These are phyloP conservation scores for Euphorbia celastroides DNA, from an alignment of 441 rosid species.

Conservation along the genomic window DNA sequence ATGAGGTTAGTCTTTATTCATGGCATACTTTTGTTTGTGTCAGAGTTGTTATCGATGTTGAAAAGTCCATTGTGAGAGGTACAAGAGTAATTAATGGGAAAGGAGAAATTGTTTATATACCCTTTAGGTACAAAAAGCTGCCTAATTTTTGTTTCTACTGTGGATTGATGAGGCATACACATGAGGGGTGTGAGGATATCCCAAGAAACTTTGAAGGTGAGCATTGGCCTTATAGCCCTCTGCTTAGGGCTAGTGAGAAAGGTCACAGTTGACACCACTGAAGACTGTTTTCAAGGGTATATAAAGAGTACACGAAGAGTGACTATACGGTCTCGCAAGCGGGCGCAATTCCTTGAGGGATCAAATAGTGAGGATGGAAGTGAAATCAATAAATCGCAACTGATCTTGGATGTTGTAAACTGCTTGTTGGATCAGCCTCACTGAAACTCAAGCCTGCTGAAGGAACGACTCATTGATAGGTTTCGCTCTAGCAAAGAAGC, in stretches of 20 bases:
- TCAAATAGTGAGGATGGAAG: too few species aligned
- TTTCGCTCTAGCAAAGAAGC: too few species aligned
- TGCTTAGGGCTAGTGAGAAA: neutral
- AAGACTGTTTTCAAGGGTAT: too few species aligned
- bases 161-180: neutral
- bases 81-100: neutral
- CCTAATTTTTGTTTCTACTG: neutral
- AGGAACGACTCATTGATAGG: too few species aligned
- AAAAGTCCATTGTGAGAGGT: neutral
- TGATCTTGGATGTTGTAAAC: too few species aligned
- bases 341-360: too few species aligned
- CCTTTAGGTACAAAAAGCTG: neutral
- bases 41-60: neutral
- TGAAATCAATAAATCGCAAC: too few species aligned
- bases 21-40: neutral
- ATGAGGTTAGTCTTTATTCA: neutral
- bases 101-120: neutral
- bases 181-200: neutral
- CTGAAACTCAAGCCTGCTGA: too few species aligned
- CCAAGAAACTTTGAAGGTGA: neutral
- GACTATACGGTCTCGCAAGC: too few species aligned
- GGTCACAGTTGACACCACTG: too few species aligned
- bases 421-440: too few species aligned
- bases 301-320: too few species aligned
- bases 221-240: neutral